A percentile compares a stretch with the other conserved stretches of the same genome.
phyloP scores from a whole-genome alignment of 2,329 filamentous ascomycete species.

The Fusarium mangiferae region DNA sequence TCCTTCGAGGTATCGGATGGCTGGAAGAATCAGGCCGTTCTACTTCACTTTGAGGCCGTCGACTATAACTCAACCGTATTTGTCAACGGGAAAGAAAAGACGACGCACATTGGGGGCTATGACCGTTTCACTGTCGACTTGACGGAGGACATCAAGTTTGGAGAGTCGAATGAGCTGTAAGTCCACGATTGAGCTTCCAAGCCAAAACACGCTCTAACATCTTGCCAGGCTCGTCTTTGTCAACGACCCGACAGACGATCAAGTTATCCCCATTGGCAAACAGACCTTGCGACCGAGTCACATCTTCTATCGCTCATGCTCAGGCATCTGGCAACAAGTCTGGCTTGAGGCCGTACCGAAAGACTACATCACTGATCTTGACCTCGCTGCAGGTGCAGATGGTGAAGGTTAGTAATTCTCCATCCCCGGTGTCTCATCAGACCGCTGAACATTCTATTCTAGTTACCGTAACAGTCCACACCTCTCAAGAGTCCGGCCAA shows the following conservation, averaged over 20 bases:
- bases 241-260: slow-evolving; percentile 72
- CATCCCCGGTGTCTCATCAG: rapidly evolving
- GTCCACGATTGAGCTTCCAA: rapidly evolving
- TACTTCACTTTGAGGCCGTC: slow-evolving; percentile 31
- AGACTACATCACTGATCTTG: slow-evolving; percentile 67
- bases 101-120: slow-evolving; percentile 26
- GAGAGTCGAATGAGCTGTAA: slow-evolving; percentile 22
- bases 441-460: not conserved
- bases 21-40: slow-evolving; percentile 1
- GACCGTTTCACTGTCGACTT: slow-evolving; percentile 26
- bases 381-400: slow-evolving; percentile 63
- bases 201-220: not conserved
- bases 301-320: slow-evolving; percentile 79
- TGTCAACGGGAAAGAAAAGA: slow-evolving; percentile 19
- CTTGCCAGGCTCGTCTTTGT: slow-evolving; percentile 60
- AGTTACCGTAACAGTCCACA: slow-evolving; percentile 16
- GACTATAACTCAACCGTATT: slow-evolving; percentile 31
- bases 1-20: slow-evolving; percentile 11
- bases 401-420: not conserved
- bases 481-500: not conserved
- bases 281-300: slow-evolving; percentile 66
- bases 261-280: slow-evolving; percentile 73
- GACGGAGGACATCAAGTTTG: slow-evolving; percentile 12
- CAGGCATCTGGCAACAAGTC: slow-evolving; percentile 79
- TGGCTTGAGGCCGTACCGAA: slow-evolving; percentile 74